Evolutionary conservation across 176 grass and related monocot species (phyloP), one percentile per base, ranked within the genome.

Genomic region (Pharus latifolius): DNA sequence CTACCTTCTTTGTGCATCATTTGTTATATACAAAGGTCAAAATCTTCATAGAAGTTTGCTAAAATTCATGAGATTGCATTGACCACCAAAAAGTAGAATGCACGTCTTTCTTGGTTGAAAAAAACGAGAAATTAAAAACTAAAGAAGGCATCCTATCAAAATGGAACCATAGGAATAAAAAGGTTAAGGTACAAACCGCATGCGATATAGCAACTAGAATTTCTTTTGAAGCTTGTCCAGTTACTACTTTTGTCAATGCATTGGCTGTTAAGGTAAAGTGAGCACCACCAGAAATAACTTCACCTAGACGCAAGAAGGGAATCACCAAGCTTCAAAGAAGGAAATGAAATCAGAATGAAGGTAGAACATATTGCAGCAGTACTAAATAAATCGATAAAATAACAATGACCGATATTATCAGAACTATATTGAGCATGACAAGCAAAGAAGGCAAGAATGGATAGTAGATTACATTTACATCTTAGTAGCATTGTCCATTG

Each of bases 271-370:
- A 81, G 15, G 65, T 37, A 56, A 87, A 87, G 47, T 81, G 78
- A 20, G 77, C 4, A 26, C 84, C 65, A 15, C 58, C 65, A 58
- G 71, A 72, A 56, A 87, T 76, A 23, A 51, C 30, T 79, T 87
- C 84, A 2, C 84, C 84, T 18, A 87, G 62, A 41, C 78, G 73
- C 71, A 87, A 62, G 68, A 87, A 87, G 6, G 84, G 78, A 72
- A 87, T 71, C 9, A 87, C 65, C 49, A 87, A 20, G 71, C 84
- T 87, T 62, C 4, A 34, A 79, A 60, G 9, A 65, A n/a, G 33
- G 11, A 23, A 57, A 65, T 30, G 3, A 67, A 34, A 32, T 43
- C 10, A 50, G 8, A 59, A 68, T 17, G 31, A 28, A 42, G 63
- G 9, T 33, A 57, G 14, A 25, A 18, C 47, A 15, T 31, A 38